Evolutionary conservation across 352 stramenopile species (phyloP), one percentile per base, ranked within the genome.

Genomic region (Pythium inflatum): DNA sequence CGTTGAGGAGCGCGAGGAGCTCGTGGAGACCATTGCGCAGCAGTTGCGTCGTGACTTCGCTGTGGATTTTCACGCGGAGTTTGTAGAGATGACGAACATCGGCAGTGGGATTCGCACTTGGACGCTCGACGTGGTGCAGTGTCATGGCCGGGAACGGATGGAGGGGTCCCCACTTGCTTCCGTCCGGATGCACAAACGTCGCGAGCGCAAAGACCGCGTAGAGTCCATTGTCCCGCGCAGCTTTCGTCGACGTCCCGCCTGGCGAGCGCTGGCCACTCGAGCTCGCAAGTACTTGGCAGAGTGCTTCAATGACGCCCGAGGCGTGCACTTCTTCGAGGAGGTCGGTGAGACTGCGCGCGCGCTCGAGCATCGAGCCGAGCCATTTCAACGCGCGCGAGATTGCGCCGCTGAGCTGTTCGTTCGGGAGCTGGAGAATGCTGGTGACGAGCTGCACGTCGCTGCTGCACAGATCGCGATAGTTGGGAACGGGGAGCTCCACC

Each of bases 301-400:
- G 70, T 1, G 74, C 84, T 71, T 89, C 81, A 62, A 92, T 81
- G 12, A 91, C 68, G 22, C 80, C 80, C 0, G 84, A 92, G 5
- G 76, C 53, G 28, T 80, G 76, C 0, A 91, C 74, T 55, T 91
- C 73, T 55, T 91, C 81, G 8, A 94, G 51, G 5, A 92, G 66
- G 18, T 74, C 69, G 0, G 78, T 84, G 8, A 94, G 43, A 65
- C 89, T 74, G 13, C 68, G 72, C 0, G 87, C 88, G 20, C 75
- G 73, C 75, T 92, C 83, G 4, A 93, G 77, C 78, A 92, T 91
- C 8, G 76, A 85, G 22, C 88, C 88, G 0, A 95, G 68, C 88
- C 88, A 95, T 48, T 95, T 95, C 8, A 95, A 71, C 0, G 73
- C 74, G 62, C 91, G 89, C 0, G 80, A 85, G 30, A 87, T 79